Base-by-base conservation (phyloP, 225 moss, liverwort and hornwort species). In the Climacium dendroides region DNA sequence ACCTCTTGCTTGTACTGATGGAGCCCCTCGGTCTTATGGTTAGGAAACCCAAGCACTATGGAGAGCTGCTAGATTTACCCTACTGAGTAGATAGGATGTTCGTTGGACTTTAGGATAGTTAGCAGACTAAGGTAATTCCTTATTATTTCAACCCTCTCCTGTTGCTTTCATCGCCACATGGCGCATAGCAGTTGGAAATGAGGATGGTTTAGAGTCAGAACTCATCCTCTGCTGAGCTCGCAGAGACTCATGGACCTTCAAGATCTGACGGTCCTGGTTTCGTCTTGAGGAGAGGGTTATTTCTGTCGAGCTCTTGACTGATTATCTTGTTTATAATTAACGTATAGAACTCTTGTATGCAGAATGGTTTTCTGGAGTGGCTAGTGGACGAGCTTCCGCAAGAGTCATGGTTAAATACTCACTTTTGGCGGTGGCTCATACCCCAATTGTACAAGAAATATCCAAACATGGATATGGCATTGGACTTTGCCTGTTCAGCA, bases 401-500 rank as follows among this genome's bases (percentile, higher is more conserved):
- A 88, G 94, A 95, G 91, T 90, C 96, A 60, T 95, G 96, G 92
- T 77, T 99, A 53, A 99, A 99, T 74, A 99, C 99, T 34, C 94
- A 94, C 74, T 95, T 94, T 85, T 99, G 99, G 99, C 95, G 93
- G 78, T 99, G 91, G 88, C 82, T 99, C 54, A 95, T 97, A 80
- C 99, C 99, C 78, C 96, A 99, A 90, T 92, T 99, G 65, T 96
- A 97, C 89, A 96, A 94, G 87, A 95, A 97, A 74, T 99, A 95
- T 80, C 99, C 99, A 61, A 99, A 97, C 76, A 80, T 90, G 86
- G 96, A 95, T 79, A 99, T 99, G 97, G 90, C 87, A 16, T 85
- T 99, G 61, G 88, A 91, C 87, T 97, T 99, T 69, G 93, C 94
- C 43, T 96, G 95, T 59, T 94, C 99, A 9, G 91, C 87, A 50